Percentiles rank a stretch among this genome's conserved stretches.
phyloP scores from a whole-genome alignment of 139 green algal species.

The Coelastrella sp. region DNA sequence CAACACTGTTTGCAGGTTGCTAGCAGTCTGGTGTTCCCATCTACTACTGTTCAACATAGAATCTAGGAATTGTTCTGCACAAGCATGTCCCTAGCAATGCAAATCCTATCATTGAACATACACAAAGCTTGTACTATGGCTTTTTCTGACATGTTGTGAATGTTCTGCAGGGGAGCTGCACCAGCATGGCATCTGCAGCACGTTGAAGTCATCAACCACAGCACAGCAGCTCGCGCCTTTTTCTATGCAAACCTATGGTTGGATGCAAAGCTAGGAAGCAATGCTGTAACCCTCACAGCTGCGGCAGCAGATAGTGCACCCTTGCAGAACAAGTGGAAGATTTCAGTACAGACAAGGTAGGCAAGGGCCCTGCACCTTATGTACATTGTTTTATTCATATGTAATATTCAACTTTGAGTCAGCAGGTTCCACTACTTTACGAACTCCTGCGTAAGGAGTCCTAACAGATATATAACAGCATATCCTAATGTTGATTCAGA shows the following conservation, averaged over 20 bases:
- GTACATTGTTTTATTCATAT: too few species aligned
- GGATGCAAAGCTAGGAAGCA: conserved; percentile 63
- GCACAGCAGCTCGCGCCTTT: conserved; percentile 54
- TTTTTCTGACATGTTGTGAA: not conserved
- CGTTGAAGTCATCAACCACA: conserved; percentile 64
- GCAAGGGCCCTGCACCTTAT: not conserved
- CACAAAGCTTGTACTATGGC: not conserved
- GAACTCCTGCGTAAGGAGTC: not conserved
- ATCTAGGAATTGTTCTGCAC: too few species aligned
- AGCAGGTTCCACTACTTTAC: not conserved
- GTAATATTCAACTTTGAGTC: too few species aligned
- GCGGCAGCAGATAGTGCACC: conserved; percentile 18
- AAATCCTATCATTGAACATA: too few species aligned
- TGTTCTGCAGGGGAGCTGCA: conserved; percentile 51
- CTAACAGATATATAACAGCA: too few species aligned
- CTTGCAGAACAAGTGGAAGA: conserved; percentile 29
- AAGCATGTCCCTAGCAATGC: too few species aligned
- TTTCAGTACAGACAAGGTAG: conserved; percentile 36
- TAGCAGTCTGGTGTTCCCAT: too few species aligned
- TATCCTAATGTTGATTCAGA: not conserved
- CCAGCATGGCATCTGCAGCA: conserved; percentile 67
- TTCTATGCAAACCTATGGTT: conserved; percentile 54
- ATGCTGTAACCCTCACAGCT: conserved; percentile 56
- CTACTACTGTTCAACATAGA: too few species aligned
- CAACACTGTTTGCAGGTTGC: too few species aligned